Evolutionary conservation across 495 filamentous ascomycete genomes (phyloP), one percentile per base, ranked within the genome.

Genomic region (Pseudevernia furfuracea): DNA sequence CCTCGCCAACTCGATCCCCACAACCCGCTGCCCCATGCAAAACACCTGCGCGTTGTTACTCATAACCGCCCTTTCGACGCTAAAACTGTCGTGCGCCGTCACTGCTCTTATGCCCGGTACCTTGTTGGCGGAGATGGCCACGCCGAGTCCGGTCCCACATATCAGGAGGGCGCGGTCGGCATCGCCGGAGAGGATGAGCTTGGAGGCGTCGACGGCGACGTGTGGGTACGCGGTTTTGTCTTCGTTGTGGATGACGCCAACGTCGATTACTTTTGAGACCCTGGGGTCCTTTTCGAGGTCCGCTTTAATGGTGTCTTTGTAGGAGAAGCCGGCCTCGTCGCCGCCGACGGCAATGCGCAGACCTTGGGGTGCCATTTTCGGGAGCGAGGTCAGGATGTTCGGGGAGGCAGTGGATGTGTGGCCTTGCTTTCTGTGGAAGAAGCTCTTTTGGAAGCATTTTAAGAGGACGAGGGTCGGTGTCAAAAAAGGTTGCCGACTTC

Each of bases 21-120:
- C 82, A 10, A 95, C 90, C 44, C 90, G 79, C 79, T 95, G 88
- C 3, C 90, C 90, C 81, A 95, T 87, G 76, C 90, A 95, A 36
- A 95, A 82, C 44, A 95, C 90, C 75, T 95, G 90, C 32, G 89
- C 89, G 75, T 95, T 86, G 75, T 93, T 93, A 78, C 87, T 90
- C 70, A 92, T 76, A 21, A 93, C 84, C 19, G 87, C 86, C 56
- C 89, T 79, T 81, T 95, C 90, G 49, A 95, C 89, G 56, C 82
- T 86, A 78, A 90, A 94, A 60, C 84, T 85, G 75, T 95, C 90
- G 76, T 95, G 90, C 11, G 90, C 90, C 39, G 90, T 95, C 41
- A 95, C 90, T 25, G 90, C 90, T 49, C 90, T 81, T 67, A 95
- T 85, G 23, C 90, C 90, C 61, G 85, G 88, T 62, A 93, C 88